Conservation (phyloP, 2,329 filamentous ascomycete genomes). For the Aspergillus thermomutatus region DNA sequence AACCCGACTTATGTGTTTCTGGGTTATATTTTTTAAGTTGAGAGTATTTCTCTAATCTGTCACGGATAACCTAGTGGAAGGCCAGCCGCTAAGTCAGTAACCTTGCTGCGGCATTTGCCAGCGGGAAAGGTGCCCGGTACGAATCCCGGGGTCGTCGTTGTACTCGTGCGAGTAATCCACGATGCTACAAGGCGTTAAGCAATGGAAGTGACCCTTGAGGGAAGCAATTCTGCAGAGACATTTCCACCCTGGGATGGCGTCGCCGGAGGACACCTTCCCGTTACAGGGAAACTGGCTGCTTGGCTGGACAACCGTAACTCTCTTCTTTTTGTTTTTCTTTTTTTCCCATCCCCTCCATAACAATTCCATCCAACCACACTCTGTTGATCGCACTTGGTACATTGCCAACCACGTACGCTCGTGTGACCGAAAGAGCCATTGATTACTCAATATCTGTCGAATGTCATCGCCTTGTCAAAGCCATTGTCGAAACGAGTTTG, state of each 20-base stretch:
- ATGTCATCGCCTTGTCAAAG: too few relatives aligned
- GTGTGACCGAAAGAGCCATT: too few relatives aligned
- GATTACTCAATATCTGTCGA: not conserved
- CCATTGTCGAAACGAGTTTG: too few relatives aligned
- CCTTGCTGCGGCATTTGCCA: conserved; percentile 37
- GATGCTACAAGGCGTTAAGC: conserved; percentile 54
- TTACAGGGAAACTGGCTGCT: conserved; percentile 36
- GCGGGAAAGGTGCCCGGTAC: conserved; percentile 52
- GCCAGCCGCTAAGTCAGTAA: conserved; percentile 32
- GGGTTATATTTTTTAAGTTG: not conserved
- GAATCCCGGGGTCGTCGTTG: conserved; percentile 51
- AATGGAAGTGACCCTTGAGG: conserved; percentile 54
- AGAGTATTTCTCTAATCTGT: conserved; percentile 29
- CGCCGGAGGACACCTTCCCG: conserved; percentile 50
- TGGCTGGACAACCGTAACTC: conserved; percentile 35
- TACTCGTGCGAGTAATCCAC: conserved; percentile 56
- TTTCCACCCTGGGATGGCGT: conserved; percentile 54
- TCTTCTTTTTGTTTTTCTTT: conserved; percentile 25
- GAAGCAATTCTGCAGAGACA: conserved; percentile 59
- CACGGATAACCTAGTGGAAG: conserved; percentile 42
- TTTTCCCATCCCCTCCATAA: not conserved
- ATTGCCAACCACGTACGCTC: too few relatives aligned
- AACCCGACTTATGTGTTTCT: not conserved
- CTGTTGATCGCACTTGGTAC: not conserved
- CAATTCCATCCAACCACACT: not conserved